Percentiles rank a stretch among this genome's conserved stretches.
phyloP scores from a whole-genome alignment of 441 rosid species.

The Erodium trifolium region DNA sequence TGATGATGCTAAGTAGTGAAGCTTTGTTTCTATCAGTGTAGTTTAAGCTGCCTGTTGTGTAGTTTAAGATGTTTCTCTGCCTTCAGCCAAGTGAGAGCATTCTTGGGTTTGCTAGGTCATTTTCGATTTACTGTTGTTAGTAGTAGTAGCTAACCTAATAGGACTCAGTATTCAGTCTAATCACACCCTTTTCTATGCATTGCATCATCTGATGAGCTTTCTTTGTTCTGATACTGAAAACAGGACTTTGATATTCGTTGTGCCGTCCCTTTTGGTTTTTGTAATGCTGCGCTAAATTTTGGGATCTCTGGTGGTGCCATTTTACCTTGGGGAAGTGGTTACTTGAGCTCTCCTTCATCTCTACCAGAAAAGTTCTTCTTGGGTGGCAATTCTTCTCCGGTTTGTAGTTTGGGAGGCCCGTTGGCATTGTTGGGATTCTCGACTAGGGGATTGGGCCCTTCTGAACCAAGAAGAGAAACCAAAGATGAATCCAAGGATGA shows the following conservation, averaged over 20 bases:
- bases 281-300: slow-evolving; percentile 57
- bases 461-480: slow-evolving; percentile 55
- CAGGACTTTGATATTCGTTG: slow-evolving; percentile 80
- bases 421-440: slow-evolving; percentile 68
- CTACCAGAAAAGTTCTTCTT: slow-evolving; percentile 79
- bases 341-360: slow-evolving; percentile 40
- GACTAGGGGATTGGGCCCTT: slow-evolving; percentile 63
- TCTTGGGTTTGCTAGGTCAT: neutral
- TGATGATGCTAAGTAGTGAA: neutral
- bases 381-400: slow-evolving; percentile 83
- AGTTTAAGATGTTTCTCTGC: neutral
- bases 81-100: neutral
- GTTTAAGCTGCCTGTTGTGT: neutral
- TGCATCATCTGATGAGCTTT: slow-evolving; percentile 10
- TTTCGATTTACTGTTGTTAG: too few species aligned
- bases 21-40: neutral
- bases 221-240: slow-evolving; percentile 13
- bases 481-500: slow-evolving; percentile 27
- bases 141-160: neutral
- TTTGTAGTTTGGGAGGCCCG: slow-evolving; percentile 76
- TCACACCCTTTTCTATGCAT: neutral
- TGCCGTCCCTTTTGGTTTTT: slow-evolving; percentile 74
- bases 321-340: slow-evolving; percentile 72
- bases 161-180: neutral
- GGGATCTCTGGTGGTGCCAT: slow-evolving; percentile 67